Evolutionary conservation across 2,329 filamentous ascomycete species (phyloP).

Genomic region (Neonectria hederae): DNA sequence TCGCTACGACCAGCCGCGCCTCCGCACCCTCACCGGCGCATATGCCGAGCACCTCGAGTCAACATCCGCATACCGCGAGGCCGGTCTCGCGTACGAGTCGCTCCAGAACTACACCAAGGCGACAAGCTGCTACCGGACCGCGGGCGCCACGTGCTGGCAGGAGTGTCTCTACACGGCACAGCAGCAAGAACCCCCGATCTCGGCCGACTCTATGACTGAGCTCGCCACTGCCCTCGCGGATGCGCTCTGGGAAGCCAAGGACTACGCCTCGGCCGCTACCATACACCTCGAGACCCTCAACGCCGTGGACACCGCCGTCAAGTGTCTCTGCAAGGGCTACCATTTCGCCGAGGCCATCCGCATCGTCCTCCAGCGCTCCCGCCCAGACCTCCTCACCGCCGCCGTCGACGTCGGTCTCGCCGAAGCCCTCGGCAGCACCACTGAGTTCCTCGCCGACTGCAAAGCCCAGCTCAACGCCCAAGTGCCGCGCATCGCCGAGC

Average conservation of each 20-base stretch:
- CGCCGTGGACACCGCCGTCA: constrained; percentile 75
- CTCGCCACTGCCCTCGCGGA: constrained; percentile 82
- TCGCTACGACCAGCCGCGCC: constrained; percentile 77
- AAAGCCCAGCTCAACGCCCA: constrained; percentile 85
- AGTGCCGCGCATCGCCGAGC: constrained; percentile 83
- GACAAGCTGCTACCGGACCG: constrained; percentile 83
- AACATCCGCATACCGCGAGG: constrained; percentile 82
- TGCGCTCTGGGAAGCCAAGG: constrained; percentile 82
- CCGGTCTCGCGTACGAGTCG: constrained; percentile 90
- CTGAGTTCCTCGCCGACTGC: constrained; percentile 94
- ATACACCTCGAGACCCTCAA: constrained; percentile 84
- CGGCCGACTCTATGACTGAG: constrained; percentile 66
- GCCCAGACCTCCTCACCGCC: constrained; percentile 69
- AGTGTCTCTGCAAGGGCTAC: constrained; percentile 86
- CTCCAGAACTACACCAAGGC: constrained; percentile 78
- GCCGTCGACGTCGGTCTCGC: constrained; percentile 82
- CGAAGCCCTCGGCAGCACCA: constrained; percentile 83
- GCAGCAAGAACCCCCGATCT: constrained; percentile 69
- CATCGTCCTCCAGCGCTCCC: constrained; percentile 69
- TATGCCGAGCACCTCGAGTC: constrained; percentile 83
- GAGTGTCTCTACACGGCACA: constrained; percentile 86
- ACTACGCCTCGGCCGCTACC: constrained; percentile 80
- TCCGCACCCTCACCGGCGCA: constrained; percentile 75
- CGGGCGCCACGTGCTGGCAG: constrained; percentile 82
- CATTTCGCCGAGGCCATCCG: constrained; percentile 91